phyloP scores from a whole-genome alignment of 805 yeast genomes.

The Candida khao-thaluensis region DNA sequence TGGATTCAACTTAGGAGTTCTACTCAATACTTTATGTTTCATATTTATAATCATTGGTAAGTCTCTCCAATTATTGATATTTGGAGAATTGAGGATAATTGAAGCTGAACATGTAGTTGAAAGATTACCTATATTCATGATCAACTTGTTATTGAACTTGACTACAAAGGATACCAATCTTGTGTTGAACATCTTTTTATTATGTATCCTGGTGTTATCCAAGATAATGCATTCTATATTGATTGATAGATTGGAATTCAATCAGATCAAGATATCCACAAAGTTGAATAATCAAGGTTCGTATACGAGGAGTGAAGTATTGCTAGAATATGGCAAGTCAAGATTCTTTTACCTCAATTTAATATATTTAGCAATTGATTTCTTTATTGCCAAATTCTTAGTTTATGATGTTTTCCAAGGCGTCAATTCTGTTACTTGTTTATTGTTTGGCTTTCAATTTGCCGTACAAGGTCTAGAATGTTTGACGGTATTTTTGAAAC shows the following conservation, averaged over 20 bases:
- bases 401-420: constrained; percentile 55
- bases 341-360: constrained; percentile 40
- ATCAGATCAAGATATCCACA: constrained; percentile 29
- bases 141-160: constrained; percentile 61
- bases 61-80: constrained; percentile 50
- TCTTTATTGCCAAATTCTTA: constrained; percentile 50
- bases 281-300: constrained; percentile 17
- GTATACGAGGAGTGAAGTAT: constrained; percentile 24
- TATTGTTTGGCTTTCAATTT: constrained; percentile 75
- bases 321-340: constrained; percentile 31
- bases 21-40: constrained; percentile 26
- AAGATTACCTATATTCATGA: constrained; percentile 30
- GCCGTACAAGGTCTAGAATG: constrained; percentile 60
- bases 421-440: constrained; percentile 52
- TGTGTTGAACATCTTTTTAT: constrained; percentile 45
- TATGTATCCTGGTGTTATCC: constrained; percentile 33
- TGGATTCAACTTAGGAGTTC: constrained; percentile 27
- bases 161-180: constrained; percentile 64
- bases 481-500: constrained; percentile 45
- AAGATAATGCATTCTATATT: constrained; percentile 79
- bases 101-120: constrained; percentile 67
- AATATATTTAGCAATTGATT: constrained; percentile 50
- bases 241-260: constrained; percentile 48
- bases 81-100: constrained; percentile 71
- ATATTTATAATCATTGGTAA: constrained; percentile 30